phyloP scores from a whole-genome alignment of 2,329 filamentous ascomycete species.

The Fusarium udum region DNA sequence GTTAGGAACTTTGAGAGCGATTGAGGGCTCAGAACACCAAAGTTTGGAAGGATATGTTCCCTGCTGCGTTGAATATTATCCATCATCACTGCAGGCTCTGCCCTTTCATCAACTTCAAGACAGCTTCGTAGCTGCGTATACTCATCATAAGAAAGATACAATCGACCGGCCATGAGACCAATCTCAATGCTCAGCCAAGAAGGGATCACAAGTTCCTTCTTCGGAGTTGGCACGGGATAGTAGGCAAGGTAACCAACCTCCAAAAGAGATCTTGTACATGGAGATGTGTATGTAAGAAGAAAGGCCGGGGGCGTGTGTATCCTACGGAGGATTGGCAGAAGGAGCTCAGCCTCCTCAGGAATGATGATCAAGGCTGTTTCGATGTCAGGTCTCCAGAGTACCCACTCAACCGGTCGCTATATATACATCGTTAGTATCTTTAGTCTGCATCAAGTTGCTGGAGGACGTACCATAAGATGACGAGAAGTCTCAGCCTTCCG shows the following conservation, averaged over 20 bases:
- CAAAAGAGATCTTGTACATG: neutral
- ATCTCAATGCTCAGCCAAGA: neutral
- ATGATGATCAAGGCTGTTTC: neutral
- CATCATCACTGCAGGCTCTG: fast-evolving
- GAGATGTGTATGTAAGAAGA: neutral
- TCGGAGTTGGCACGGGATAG: neutral
- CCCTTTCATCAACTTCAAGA: neutral
- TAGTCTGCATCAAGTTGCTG: neutral
- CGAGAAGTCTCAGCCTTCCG: fast-evolving
- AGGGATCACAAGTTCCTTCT: neutral
- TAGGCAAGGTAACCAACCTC: neutral
- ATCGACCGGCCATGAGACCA: neutral
- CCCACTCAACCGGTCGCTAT: neutral
- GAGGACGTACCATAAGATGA: neutral
- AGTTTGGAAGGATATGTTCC: neutral
- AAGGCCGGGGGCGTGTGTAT: neutral
- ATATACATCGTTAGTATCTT: fast-evolving
- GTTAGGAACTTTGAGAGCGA: neutral
- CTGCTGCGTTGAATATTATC: neutral
- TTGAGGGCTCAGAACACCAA: neutral
- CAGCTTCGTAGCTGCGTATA: neutral
- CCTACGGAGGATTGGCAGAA: neutral
- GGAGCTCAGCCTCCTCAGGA: slow-evolving; percentile 6
- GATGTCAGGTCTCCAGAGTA: neutral
- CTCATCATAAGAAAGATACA: neutral